Percentiles rank a stretch among this genome's conserved stretches.
Conservation (phyloP, 306 rosid species). For the Sphenostylis stenocarpa region DNA sequence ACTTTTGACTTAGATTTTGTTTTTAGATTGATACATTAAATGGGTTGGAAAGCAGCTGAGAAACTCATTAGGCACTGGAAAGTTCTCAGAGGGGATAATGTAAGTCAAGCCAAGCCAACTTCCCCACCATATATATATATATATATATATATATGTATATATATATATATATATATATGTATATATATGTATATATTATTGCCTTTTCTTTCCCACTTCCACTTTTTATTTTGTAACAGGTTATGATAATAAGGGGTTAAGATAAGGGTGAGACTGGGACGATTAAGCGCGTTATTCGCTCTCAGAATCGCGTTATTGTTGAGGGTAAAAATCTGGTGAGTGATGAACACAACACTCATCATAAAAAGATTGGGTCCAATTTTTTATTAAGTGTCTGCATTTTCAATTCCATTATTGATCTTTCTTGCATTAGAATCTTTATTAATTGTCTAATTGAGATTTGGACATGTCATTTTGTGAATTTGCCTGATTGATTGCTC, state of each 20-base stretch:
- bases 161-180: no score
- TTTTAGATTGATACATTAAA: conserved; percentile 27
- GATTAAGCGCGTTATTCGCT: conserved; percentile 82
- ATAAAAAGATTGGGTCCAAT: background rate
- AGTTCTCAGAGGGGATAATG: conserved; percentile 88
- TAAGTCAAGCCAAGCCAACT: conserved; percentile 16
- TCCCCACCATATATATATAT: background rate
- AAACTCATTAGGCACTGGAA: conserved; percentile 93
- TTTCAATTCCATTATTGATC: background rate
- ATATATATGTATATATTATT: no score
- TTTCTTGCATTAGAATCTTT: background rate
- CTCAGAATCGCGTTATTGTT: conserved; percentile 90
- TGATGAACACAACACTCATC: background rate
- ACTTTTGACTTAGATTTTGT: background rate
- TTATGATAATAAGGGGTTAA: conserved; percentile 89
- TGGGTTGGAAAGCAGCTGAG: conserved; percentile 99
- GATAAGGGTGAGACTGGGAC: conserved; percentile 81
- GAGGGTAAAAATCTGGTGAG: conserved; percentile 95
- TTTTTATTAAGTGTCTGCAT: background rate
- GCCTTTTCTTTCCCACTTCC: background rate
- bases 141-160: background rate
- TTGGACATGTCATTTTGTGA: background rate
- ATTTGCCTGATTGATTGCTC: background rate
- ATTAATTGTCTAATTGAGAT: background rate
- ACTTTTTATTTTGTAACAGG: conserved; percentile 41